Base-by-base conservation (phyloP, 2,329 filamentous ascomycete species). In the Colletotrichum australisinense region DNA sequence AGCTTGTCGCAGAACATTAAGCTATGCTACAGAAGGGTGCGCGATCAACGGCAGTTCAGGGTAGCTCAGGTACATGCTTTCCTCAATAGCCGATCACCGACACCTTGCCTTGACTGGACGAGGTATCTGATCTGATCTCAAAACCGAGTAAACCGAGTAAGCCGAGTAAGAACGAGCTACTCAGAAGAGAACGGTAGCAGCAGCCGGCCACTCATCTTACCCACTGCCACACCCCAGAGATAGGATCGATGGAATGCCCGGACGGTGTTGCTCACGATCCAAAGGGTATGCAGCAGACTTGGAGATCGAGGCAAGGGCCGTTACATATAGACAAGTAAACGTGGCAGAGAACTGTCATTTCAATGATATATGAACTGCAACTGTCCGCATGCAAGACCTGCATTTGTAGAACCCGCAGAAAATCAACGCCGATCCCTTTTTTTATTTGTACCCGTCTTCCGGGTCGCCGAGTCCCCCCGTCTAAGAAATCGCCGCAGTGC, bases 401-500 rank as follows among this genome's bases (percentile, higher is more conserved):
- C 30, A 11, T 8, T 19, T 32, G 11, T n/a, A 22, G 3, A 24
- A 9, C 0, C 2, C 5, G 1, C 1, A 22, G 6, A 7, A 2
- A 35, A 0, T 42, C 24, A 24, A 65, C 60, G 60, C 60, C 67
- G 14, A 22, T 2, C 46, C 32, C 35, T 22, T 62, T 35, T 38
- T 62, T 70, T 35, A 16, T 52, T 42, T 56, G 57, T 26, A 24
- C 35, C 67, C 62, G 49, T 65, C 55, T 49, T 49, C 35, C 60
- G 60, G 60, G 55, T 62, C 67, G 65, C 67, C 67, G 35, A 57
- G 55, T 56, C 62, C 69, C 65, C 55, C 65, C 46, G 49, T 74
- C 73, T 74, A 73, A 66, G 52, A 73, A 62, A 63, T 57, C 53
- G 35, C 26, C 56, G 52, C 35, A 59, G 62, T 72, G 59, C 52